These are phyloP conservation scores for Lentinula raphanica DNA, from an alignment of 768 basidiomycete genomes.

Conservation along the genomic window DNA sequence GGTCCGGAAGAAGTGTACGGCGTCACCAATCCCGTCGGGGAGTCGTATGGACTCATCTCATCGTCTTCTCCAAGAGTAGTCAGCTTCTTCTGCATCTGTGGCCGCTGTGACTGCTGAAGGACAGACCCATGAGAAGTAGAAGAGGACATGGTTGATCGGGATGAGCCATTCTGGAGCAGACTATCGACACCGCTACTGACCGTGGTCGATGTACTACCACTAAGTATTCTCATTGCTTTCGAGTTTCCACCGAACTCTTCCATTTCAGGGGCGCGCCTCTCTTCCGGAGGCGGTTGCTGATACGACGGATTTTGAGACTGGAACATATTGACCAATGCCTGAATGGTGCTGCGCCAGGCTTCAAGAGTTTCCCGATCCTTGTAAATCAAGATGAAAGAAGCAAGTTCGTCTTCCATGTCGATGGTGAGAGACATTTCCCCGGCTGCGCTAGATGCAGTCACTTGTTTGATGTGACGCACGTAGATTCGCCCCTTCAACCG, in stretches of 20 bases:
- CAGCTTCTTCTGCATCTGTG: slow-evolving; percentile 41
- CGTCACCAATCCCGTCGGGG: slow-evolving; percentile 52
- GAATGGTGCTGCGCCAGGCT: slow-evolving; percentile 82
- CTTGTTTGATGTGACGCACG: slow-evolving; percentile 87
- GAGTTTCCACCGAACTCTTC: slow-evolving; percentile 77
- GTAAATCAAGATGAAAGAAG: slow-evolving; percentile 95
- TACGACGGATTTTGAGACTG: slow-evolving; percentile 45
- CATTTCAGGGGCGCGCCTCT: slow-evolving; percentile 43
- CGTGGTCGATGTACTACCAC: slow-evolving; percentile 66
- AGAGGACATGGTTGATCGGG: slow-evolving; percentile 68
- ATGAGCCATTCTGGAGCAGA: slow-evolving; percentile 61
- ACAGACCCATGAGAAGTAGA: slow-evolving; percentile 65
- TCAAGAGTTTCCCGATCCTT: slow-evolving; percentile 86
- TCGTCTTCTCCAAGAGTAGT: slow-evolving; percentile 70
- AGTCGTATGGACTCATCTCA: slow-evolving; percentile 52
- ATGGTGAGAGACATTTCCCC: slow-evolving; percentile 93
- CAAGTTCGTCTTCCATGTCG: slow-evolving; percentile 96
- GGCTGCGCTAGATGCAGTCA: slow-evolving; percentile 71
- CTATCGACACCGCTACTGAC: slow-evolving; percentile 55
- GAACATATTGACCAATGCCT: slow-evolving; percentile 67
- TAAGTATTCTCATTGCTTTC: slow-evolving; percentile 76
- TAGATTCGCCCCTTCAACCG: slow-evolving; percentile 94
- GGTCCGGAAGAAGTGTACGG: slow-evolving; percentile 71
- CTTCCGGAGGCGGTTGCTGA: slow-evolving; percentile 20
- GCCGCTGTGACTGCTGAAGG: slow-evolving; percentile 29